Base-by-base conservation (phyloP, 441 rosid genomes). In the Euphorbia corollata region DNA sequence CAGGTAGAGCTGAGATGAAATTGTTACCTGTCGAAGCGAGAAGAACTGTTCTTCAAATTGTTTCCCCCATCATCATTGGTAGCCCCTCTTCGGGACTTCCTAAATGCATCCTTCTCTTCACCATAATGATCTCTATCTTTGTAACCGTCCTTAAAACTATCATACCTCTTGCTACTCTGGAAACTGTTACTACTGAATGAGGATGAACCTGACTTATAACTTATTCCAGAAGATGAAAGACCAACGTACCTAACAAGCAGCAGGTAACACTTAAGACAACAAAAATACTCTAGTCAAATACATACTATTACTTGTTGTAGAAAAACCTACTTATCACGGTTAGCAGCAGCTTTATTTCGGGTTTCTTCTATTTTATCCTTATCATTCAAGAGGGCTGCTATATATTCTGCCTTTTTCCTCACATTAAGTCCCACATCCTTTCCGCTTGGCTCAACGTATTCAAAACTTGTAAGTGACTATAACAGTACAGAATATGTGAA, bases 391-490 rank as follows among this genome's bases (percentile, higher is more conserved):
- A 94, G 89, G 43, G 81, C 27, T 16, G 76, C 90, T 23, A 94
- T 88, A 72, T 48, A 88, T 76, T 91, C 99, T 0, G 92, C 90
- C 80, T 94, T 94, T 91, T 91, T 94, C 82, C 99, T 84, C 78
- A 94, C 98, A 61, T 90, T 94, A 63, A 94, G 80, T 53, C 99
- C 99, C 76, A 77, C 18, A 79, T 94, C 99, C 82, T 91, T 94
- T 68, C 99, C 99, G 77, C 73, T 94, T 59, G 95, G 98, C 83
- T 94, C 99, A 65, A 78, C 87, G 74, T 84, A 87, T 70, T 88
- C 97, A 79, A 88, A 91, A 80, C 89, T 94, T 58, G 91, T 73
- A 73, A 94, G 96, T 38, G 99, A 86, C 98, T 94, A 65, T 61
- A 56, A 50, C 57, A 59, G 65, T 70, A 64, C 54, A 72, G 71